These are phyloP conservation scores for Hanseniaspora thailandica DNA, from an alignment of 805 yeast genomes.

Conservation along the genomic window DNA sequence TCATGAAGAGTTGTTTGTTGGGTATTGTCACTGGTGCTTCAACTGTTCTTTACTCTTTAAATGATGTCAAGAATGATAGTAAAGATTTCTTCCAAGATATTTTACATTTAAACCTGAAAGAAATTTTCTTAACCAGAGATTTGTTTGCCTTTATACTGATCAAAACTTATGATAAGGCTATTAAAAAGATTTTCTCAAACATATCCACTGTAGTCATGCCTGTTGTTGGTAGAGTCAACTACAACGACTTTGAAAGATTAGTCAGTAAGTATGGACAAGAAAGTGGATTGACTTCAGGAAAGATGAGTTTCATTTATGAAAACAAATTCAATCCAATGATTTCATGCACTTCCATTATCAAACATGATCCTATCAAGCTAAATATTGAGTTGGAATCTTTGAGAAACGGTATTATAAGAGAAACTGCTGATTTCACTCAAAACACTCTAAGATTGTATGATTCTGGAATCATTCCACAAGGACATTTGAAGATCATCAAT, in stretches of 20 bases:
- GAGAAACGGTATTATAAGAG: conserved; percentile 75
- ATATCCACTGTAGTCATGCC: conserved; percentile 78
- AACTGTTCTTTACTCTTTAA: conserved; percentile 67
- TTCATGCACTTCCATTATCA: conserved; percentile 45
- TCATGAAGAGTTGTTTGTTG: conserved; percentile 67
- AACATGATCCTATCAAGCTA: conserved; percentile 80
- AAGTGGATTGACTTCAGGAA: conserved; percentile 52
- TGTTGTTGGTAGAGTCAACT: conserved; percentile 61
- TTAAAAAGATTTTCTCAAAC: conserved; percentile 30
- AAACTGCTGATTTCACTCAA: conserved; percentile 21
- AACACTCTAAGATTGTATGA: conserved; percentile 67
- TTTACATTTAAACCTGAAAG: conserved; percentile 70
- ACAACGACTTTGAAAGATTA: conserved; percentile 44
- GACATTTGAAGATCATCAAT: conserved; percentile 86
- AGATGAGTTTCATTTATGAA: conserved; percentile 66
- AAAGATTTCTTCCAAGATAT: conserved; percentile 55
- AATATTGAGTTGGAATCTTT: conserved; percentile 79
- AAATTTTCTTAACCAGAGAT: conserved; percentile 71
- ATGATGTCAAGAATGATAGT: conserved; percentile 67
- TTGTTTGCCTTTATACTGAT: conserved; percentile 67
- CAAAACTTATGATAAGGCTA: conserved; percentile 40
- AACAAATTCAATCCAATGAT: conserved; percentile 75
- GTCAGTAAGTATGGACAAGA: conserved; percentile 47
- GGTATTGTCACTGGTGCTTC: conserved; percentile 83
- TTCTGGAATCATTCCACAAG: conserved; percentile 88